A percentile compares a stretch with the other conserved stretches of the same genome.
Conservation (phyloP, 306 rosid genomes). For the Luffa aegyptiaca region DNA sequence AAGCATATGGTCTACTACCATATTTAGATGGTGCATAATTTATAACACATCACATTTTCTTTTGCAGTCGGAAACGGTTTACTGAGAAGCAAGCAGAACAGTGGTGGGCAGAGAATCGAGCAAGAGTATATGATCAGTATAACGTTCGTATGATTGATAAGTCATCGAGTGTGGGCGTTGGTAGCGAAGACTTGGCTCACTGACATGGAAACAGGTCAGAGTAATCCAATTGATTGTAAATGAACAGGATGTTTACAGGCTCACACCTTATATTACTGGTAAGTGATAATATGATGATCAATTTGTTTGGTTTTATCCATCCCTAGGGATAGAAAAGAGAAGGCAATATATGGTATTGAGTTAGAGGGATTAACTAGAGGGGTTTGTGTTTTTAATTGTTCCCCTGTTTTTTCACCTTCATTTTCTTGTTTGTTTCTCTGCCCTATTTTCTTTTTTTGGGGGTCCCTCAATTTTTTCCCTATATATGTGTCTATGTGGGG, state of each 20-base stretch:
- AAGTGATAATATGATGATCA: conserved; percentile 31
- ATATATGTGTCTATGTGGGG: conserved; percentile 28
- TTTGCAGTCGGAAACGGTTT: conserved; percentile 85
- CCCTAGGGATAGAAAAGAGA: conserved; percentile 28
- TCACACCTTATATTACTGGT: conserved; percentile 37
- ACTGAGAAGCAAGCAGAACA: conserved; percentile 92
- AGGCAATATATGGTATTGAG: conserved; percentile 34
- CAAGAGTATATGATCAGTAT: conserved; percentile 75
- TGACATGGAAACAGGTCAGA: conserved; percentile 14
- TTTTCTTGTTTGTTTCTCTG: conserved; percentile 11
- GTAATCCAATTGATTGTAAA: conserved; percentile 36
- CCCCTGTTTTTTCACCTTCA: conserved; percentile 10
- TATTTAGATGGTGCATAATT: not conserved
- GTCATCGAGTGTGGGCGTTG: conserved; percentile 57
- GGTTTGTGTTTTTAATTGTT: conserved; percentile 42
- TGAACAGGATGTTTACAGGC: conserved; percentile 38
- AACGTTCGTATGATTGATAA: conserved; percentile 71
- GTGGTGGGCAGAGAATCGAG: conserved; percentile 97
- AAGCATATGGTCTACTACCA: not conserved
- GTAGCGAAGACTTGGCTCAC: conserved; percentile 82
- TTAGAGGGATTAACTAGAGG: conserved; percentile 45
- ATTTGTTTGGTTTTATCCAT: conserved; percentile 42
- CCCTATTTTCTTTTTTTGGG: conserved; percentile 5
- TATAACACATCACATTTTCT: not conserved
- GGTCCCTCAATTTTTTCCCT: conserved; percentile 39